These are phyloP conservation scores for Platanus orientalis DNA, from an alignment of 164 flowering plant species.

Conservation along the genomic window DNA sequence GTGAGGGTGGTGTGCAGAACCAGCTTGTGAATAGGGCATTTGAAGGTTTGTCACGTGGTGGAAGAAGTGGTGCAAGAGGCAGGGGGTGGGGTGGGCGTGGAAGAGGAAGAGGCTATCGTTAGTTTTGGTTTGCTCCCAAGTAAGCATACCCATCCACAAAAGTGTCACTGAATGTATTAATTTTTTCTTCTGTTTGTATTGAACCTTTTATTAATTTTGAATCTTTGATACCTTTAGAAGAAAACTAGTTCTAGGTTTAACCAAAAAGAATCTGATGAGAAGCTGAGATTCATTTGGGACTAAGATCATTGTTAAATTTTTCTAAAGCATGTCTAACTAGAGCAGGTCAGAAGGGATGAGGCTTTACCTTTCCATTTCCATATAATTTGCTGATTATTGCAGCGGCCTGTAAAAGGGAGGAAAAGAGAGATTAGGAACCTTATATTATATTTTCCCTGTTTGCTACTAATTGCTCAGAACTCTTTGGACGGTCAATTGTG, in stretches of 20 bases:
- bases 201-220: neutral
- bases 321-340: too few relatives aligned
- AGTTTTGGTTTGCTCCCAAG: constrained; percentile 7
- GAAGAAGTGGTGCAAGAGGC: constrained; percentile 44
- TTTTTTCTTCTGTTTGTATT: neutral
- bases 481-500: too few relatives aligned
- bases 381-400: neutral
- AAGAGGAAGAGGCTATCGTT: constrained; percentile 62
- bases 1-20: constrained; percentile 55
- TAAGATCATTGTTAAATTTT: neutral
- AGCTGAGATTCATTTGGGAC: neutral
- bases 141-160: neutral
- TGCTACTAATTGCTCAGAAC: too few relatives aligned
- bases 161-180: neutral
- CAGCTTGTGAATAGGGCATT: constrained; percentile 74
- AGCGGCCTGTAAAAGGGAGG: neutral
- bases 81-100: constrained; percentile 40
- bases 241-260: too few relatives aligned
- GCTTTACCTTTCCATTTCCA: neutral
- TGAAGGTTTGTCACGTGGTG: constrained; percentile 67
- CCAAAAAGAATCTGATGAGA: neutral
- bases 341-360: neutral
- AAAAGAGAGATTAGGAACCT: neutral
- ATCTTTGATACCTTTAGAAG: neutral
- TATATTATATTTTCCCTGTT: too few relatives aligned